phyloP scores from a whole-genome alignment of 257 asterid genomes.

The Salvia splendens region DNA sequence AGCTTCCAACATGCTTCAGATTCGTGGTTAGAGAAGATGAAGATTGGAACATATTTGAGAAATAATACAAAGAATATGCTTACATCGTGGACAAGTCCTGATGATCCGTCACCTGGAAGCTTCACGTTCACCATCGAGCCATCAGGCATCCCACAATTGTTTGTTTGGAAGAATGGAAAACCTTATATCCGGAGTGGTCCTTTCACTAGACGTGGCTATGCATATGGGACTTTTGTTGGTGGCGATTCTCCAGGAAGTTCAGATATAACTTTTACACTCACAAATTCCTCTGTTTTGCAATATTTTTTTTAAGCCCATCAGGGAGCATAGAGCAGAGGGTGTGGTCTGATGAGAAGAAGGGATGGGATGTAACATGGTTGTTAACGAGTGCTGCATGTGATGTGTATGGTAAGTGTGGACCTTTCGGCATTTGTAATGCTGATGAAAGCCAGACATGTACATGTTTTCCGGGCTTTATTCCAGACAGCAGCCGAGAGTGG shows the following conservation, averaged over 20 bases:
- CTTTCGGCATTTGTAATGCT: conserved; percentile 46
- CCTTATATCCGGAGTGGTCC: too few relatives aligned
- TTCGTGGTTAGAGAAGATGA: too few relatives aligned
- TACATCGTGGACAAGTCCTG: too few relatives aligned
- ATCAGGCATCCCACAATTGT: too few relatives aligned
- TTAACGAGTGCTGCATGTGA: conserved; percentile 39
- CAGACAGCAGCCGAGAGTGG: too few relatives aligned
- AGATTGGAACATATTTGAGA: too few relatives aligned
- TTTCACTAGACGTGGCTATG: too few relatives aligned
- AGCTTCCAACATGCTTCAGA: conserved; percentile 4
- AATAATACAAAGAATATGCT: too few relatives aligned
- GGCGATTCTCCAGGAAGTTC: neutral
- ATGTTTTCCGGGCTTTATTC: neutral
- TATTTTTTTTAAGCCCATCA: conserved; percentile 21
- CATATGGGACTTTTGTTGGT: too few relatives aligned
- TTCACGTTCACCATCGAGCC: too few relatives aligned
- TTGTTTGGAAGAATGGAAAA: too few relatives aligned
- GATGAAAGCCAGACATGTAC: conserved; percentile 36
- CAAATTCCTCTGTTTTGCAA: conserved; percentile 19
- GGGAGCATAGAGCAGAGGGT: conserved; percentile 31
- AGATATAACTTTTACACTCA: conserved; percentile 26
- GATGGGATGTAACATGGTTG: conserved; percentile 40
- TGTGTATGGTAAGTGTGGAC: conserved; percentile 57
- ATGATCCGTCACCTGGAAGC: too few relatives aligned
- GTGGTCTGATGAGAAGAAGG: conserved; percentile 37